These are phyloP conservation scores for Pisolithus thermaeus DNA, from an alignment of 1,284 basidiomycete species.

Conservation along the genomic window DNA sequence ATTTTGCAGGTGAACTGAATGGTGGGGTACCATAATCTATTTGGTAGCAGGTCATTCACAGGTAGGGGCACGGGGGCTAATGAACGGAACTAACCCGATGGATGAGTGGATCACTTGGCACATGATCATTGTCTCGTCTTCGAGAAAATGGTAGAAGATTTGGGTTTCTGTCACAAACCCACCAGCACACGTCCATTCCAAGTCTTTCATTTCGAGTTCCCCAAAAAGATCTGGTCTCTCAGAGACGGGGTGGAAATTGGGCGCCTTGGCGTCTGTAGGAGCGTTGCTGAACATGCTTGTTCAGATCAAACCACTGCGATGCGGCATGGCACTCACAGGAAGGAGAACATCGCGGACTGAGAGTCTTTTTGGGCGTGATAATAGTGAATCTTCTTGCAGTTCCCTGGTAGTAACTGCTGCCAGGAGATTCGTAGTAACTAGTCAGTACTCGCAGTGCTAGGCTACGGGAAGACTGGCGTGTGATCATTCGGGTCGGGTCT, in stretches of 20 bases:
- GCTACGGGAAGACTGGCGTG: no score
- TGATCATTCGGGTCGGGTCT: neutral
- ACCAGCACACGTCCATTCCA: constrained; percentile 77
- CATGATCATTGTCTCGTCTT: constrained; percentile 81
- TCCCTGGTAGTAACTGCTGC: no score
- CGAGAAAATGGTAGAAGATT: constrained; percentile 79
- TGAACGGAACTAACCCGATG: constrained; percentile 70
- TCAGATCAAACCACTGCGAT: constrained; percentile 6
- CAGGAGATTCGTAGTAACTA: no score
- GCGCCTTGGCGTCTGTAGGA: constrained; percentile 56
- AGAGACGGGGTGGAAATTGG: constrained; percentile 78
- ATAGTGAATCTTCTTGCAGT: no score
- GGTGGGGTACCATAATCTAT: constrained; percentile 86
- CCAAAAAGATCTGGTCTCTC: constrained; percentile 60
- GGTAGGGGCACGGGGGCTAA: neutral
- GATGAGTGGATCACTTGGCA: constrained; percentile 94
- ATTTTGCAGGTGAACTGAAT: constrained; percentile 96
- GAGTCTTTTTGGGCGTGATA: neutral
- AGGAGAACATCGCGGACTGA: constrained; percentile 53
- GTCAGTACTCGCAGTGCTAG: no score
- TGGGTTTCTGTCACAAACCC: constrained; percentile 95
- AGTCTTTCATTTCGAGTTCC: constrained; percentile 66
- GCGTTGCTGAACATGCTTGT: constrained; percentile 12
- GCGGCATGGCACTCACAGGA: constrained; percentile 51
- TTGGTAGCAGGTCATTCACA: constrained; percentile 8